Base-by-base conservation (phyloP, 2,329 filamentous ascomycete species). In the Talaromyces verruculosus region DNA sequence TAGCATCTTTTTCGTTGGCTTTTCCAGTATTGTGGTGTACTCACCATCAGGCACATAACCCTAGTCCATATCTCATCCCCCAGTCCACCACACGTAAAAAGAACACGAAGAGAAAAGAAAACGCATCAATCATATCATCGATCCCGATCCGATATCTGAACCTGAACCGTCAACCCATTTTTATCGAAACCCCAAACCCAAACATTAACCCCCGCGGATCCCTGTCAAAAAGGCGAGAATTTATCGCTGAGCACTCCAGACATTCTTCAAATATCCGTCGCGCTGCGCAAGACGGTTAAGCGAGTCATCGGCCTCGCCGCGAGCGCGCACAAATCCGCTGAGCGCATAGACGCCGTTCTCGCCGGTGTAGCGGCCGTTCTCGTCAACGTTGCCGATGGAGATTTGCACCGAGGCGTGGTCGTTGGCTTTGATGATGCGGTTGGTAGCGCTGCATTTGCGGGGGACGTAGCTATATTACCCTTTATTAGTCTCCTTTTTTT, bases 351-450 rank as follows among this genome's bases (percentile, higher is more conserved):
- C 89, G 84, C 97, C 91, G 89, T 93, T 96, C 87, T 97, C 95
- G 84, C 94, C 93, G 75, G 92, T 92, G 85, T 93, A 93, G 77
- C 93, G 92, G 82, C 95, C 95, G 86, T 93, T 96, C 90, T 99
- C 95, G 84, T 98, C 94, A 77, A 99, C 95, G 87, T 97, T 98
- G 83, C 90, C 94, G 81, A 99, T 87, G 77, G 90, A 92, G 84
- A 99, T 92, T 85, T 99, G 95, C 77, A 98, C 95, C 71, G 92
- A 96, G 77, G 92, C 94, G 88, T 99, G 95, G 86, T 99, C 95
- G 87, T 98, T 97, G 87, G 95, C 93, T 88, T 97, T 97, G 90
- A 99, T 98, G 88, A 98, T 97, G 85, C 95, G 92, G 92, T 96
- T 96, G 83, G 94, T 97, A 77, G 93, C 93, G 83, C 88, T 92